Percentiles rank a stretch among this genome's conserved stretches.
These are phyloP conservation scores for Huntiella abstrusa DNA, from an alignment of 2,329 filamentous ascomycete species.

Conservation along the genomic window DNA sequence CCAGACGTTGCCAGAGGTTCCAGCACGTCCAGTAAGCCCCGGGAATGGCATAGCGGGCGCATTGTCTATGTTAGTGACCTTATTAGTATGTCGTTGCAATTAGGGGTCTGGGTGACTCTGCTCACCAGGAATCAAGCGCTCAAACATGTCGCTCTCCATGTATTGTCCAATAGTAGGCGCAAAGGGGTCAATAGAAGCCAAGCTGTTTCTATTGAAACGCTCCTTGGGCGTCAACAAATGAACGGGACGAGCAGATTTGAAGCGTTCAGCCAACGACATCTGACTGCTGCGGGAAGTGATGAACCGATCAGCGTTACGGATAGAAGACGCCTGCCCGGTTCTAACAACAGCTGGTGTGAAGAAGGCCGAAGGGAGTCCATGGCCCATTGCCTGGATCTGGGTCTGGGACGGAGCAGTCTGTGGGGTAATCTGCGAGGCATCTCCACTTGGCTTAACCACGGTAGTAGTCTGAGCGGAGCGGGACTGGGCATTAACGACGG, in stretches of 20 bases:
- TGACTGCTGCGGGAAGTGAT: conserved; percentile 4
- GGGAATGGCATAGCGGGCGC: neutral
- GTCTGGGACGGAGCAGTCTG: neutral
- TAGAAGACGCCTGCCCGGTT: neutral
- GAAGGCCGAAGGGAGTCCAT: conserved; percentile 1
- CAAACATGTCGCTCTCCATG: conserved; percentile 1
- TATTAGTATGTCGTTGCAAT: neutral
- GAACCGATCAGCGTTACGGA: conserved; percentile 8
- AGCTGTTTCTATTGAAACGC: neutral
- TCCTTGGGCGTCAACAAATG: conserved; percentile 3
- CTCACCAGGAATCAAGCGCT: conserved; percentile 6
- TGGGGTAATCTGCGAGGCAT: neutral
- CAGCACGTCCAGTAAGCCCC: neutral
- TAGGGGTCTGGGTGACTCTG: neutral
- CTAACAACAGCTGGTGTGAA: neutral
- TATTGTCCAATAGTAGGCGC: conserved; percentile 6
- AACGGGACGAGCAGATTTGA: neutral
- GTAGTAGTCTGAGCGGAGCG: neutral
- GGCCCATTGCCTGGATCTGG: neutral
- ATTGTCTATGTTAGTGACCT: neutral
- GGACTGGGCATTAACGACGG: too few relatives aligned
- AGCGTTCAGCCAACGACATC: conserved; percentile 5
- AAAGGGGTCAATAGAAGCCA: conserved; percentile 8
- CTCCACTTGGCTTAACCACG: neutral
- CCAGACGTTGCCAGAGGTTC: conserved; percentile 7